Conservation (phyloP, 2,329 filamentous ascomycete species). For the Venturia aucupariae region DNA sequence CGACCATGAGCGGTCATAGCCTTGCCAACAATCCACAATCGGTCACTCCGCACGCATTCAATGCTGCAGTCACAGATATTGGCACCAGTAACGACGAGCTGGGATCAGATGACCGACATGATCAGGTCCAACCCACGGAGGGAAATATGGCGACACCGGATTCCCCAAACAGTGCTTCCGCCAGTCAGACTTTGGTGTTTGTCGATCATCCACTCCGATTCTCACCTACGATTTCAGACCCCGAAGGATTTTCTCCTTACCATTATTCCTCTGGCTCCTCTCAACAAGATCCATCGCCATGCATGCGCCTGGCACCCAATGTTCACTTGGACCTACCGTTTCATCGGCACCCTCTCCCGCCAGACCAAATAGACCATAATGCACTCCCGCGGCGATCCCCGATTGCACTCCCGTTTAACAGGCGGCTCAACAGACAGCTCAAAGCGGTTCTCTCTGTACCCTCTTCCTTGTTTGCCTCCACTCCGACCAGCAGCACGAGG, state of each 20-base stretch:
- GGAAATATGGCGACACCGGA: neutral
- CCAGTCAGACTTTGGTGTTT: neutral
- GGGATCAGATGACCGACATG: neutral
- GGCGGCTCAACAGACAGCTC: neutral
- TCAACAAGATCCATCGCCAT: neutral
- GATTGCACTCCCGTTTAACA: neutral
- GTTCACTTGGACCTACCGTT: neutral
- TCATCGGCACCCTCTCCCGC: neutral
- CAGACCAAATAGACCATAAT: neutral
- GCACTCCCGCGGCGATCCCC: neutral
- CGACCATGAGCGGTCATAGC: neutral
- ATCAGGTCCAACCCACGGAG: neutral
- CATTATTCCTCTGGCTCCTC: neutral
- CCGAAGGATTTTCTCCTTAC: neutral
- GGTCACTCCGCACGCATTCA: neutral
- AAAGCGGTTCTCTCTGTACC: neutral
- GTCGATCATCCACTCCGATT: neutral
- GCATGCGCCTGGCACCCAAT: neutral
- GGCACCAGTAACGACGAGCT: neutral
- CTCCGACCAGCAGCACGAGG: neutral
- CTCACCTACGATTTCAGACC: neutral
- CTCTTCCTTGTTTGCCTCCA: neutral
- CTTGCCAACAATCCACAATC: neutral
- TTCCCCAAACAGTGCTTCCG: neutral
- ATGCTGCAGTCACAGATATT: neutral